Percentiles rank a stretch among this genome's conserved stretches.
These are phyloP conservation scores for Persicaria maculosa DNA, from an alignment of 148 eudicot species.

Conservation along the genomic window DNA sequence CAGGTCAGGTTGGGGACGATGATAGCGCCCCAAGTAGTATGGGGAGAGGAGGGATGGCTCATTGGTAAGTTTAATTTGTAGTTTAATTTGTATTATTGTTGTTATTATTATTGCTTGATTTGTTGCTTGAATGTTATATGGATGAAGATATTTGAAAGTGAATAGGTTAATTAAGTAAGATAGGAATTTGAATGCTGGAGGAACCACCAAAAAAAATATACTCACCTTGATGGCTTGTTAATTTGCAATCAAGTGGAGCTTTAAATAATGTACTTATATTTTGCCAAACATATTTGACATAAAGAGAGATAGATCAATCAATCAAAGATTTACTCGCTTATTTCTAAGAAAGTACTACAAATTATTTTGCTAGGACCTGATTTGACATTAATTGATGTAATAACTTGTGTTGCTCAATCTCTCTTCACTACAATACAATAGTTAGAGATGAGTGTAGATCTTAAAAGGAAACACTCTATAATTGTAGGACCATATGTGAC, in stretches of 20 bases:
- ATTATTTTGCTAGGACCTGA: too few relatives aligned
- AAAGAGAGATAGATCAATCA: too few relatives aligned
- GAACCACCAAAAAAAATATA: not conserved
- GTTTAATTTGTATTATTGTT: not conserved
- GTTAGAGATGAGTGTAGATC: too few relatives aligned
- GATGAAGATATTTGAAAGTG: not conserved
- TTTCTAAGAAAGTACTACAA: too few relatives aligned
- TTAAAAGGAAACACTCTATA: too few relatives aligned
- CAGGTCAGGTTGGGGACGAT: slow-evolving; percentile 10
- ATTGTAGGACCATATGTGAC: too few relatives aligned
- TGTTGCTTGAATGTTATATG: not conserved
- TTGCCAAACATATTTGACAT: too few relatives aligned
- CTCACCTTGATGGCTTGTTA: not conserved
- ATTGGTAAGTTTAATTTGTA: slow-evolving; percentile 5
- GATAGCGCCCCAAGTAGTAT: not conserved
- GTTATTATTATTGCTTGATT: not conserved
- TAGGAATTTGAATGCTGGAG: not conserved
- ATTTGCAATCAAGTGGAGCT: not conserved
- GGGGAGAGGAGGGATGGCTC: not conserved
- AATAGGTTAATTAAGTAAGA: not conserved
- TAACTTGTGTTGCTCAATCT: too few relatives aligned
- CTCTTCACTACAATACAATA: too few relatives aligned
- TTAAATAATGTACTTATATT: not conserved
- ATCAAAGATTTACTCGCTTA: too few relatives aligned
- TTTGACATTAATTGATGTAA: too few relatives aligned